Evolutionary conservation across 768 basidiomycete genomes (phyloP).

Genomic region (Leccinum olivaceopallidum): DNA sequence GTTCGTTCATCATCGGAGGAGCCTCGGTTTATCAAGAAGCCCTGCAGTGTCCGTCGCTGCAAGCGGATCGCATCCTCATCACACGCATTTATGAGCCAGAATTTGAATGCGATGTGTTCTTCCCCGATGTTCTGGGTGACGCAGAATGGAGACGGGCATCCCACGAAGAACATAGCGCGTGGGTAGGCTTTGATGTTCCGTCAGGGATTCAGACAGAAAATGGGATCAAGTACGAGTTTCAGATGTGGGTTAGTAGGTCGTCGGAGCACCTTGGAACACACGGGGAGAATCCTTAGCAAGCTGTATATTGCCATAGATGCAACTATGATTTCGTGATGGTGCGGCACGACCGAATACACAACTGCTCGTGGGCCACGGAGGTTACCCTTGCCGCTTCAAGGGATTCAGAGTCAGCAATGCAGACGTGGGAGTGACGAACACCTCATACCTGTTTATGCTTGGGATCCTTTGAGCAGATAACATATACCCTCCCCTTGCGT

Average conservation of each 20-base stretch:
- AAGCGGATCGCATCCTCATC: conserved; percentile 80
- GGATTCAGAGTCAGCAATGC: conserved; percentile 21
- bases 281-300: background rate
- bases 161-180: conserved; percentile 65
- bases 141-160: conserved; percentile 56
- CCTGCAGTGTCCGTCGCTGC: conserved; percentile 43
- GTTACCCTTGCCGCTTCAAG: conserved; percentile 65
- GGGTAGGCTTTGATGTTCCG: conserved; percentile 81
- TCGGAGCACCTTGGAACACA: conserved; percentile 12
- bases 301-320: conserved; percentile 6
- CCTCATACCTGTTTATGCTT: conserved; percentile 91
- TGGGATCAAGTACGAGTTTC: conserved; percentile 84
- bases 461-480: conserved; percentile 91
- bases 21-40: conserved; percentile 77
- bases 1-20: conserved; percentile 91
- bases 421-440: background rate
- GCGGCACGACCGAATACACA: background rate
- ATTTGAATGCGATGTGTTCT: conserved; percentile 87
- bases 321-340: background rate
- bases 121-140: conserved; percentile 66
- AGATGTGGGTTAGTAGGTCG: conserved; percentile 85
- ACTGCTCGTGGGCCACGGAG: background rate
- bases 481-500: conserved; percentile 89
- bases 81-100: conserved; percentile 77
- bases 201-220: conserved; percentile 79